These are phyloP conservation scores for Monosporascus sp. DNA, from an alignment of 2,329 filamentous ascomycete genomes.

Conservation along the genomic window DNA sequence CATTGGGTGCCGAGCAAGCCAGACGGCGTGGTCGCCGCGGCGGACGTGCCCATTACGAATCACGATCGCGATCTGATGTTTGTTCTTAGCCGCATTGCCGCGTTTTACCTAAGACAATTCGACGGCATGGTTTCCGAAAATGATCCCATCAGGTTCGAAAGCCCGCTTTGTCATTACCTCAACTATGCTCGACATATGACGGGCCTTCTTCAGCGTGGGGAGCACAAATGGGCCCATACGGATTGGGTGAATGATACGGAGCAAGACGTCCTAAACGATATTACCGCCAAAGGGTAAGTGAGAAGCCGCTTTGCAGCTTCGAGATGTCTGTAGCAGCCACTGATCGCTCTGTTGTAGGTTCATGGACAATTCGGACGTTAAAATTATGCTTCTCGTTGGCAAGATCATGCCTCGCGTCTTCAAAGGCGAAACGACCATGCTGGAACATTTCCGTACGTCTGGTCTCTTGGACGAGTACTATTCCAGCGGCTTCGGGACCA, in stretches of 20 bases:
- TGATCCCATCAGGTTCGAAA: background rate
- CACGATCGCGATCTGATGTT: background rate
- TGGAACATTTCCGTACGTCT: slow-evolving; percentile 9
- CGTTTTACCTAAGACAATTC: slow-evolving; percentile 11
- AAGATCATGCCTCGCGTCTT: slow-evolving; percentile 7
- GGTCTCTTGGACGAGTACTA: slow-evolving; percentile 11
- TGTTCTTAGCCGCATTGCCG: slow-evolving; percentile 7
- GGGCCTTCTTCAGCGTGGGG: background rate
- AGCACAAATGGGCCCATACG: slow-evolving; percentile 1
- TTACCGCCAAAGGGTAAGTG: background rate
- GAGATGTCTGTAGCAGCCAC: no score
- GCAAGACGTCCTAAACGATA: slow-evolving; percentile 2
- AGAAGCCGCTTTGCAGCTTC: no score
- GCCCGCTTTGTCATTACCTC: slow-evolving; percentile 5
- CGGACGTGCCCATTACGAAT: background rate
- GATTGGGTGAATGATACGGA: slow-evolving; percentile 9
- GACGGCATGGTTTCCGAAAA: slow-evolving; percentile 4
- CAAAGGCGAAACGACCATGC: slow-evolving; percentile 8
- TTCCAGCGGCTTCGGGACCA: slow-evolving; percentile 9
- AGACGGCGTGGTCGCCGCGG: slow-evolving; percentile 4
- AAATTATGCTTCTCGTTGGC: slow-evolving; percentile 13
- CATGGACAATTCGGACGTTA: slow-evolving; percentile 6
- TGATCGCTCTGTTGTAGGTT: background rate
- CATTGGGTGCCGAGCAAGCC: slow-evolving; percentile 5
- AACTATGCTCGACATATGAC: slow-evolving; percentile 8